These are phyloP conservation scores for Phialocephala sp. DNA, from an alignment of 2,329 filamentous ascomycete species.

Conservation along the genomic window DNA sequence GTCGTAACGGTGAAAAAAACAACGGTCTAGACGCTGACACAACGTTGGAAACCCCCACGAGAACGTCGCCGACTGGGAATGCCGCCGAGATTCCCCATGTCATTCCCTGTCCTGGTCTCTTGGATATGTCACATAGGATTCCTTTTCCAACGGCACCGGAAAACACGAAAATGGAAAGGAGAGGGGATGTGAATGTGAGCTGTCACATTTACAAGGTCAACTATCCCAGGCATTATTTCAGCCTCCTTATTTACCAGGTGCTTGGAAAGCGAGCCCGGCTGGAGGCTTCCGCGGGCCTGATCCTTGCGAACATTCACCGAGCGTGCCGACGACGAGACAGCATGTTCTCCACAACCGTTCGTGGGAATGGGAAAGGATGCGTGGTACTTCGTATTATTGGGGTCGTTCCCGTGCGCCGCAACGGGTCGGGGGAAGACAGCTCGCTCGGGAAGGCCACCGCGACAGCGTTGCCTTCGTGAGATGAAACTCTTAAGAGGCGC, in stretches of 20 bases:
- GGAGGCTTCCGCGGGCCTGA: constrained; percentile 2
- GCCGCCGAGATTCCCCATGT: neutral
- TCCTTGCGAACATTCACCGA: neutral
- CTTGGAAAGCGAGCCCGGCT: neutral
- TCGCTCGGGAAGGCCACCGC: constrained; percentile 21
- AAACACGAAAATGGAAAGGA: neutral
- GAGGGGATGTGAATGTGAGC: constrained; percentile 1
- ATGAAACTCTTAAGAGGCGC: constrained; percentile 26
- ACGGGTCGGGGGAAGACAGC: constrained; percentile 17
- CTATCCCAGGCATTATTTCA: constrained; percentile 20
- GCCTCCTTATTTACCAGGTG: constrained; percentile 20
- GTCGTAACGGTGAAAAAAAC: neutral
- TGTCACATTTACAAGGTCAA: neutral
- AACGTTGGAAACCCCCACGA: constrained; percentile 7
- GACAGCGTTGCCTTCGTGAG: constrained; percentile 5
- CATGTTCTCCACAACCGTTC: constrained; percentile 13
- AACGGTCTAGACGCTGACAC: constrained; percentile 8
- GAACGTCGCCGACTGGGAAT: neutral
- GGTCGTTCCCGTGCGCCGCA: constrained; percentile 8
- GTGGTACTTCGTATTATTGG: constrained; percentile 7
- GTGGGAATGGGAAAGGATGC: constrained; percentile 12
- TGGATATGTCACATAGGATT: neutral
- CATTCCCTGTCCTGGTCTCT: too few relatives aligned
- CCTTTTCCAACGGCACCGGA: constrained; percentile 1
- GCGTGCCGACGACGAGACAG: constrained; percentile 11